Conservation (phyloP, 306 rosid genomes). For the Corylus heterophylla region DNA sequence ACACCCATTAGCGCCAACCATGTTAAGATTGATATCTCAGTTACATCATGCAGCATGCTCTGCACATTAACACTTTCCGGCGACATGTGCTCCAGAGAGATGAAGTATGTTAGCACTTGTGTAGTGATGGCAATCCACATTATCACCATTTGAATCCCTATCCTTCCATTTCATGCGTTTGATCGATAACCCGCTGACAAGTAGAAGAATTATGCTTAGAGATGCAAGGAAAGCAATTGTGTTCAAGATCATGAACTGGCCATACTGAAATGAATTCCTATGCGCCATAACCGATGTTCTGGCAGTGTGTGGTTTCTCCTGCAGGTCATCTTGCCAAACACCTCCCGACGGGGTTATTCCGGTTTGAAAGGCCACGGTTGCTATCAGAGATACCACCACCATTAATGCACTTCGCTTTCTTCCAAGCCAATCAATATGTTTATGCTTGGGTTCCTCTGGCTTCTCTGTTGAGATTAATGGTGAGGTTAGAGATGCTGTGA, state of each 20-base stretch:
- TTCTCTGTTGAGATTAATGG: slow-evolving; percentile 23
- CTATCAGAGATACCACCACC: slow-evolving; percentile 40
- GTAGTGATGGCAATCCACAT: slow-evolving; percentile 41
- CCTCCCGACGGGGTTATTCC: slow-evolving; percentile 33
- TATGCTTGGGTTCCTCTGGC: neutral
- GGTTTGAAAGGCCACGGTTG: slow-evolving; percentile 34
- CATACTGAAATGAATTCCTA: neutral
- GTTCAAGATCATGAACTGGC: slow-evolving; percentile 26
- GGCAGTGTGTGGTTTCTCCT: slow-evolving; percentile 15
- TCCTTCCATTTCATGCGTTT: slow-evolving; percentile 15
- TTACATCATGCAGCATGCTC: slow-evolving; percentile 11
- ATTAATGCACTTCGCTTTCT: slow-evolving; percentile 36
- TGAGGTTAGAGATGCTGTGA: neutral
- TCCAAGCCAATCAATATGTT: slow-evolving; percentile 26
- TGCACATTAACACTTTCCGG: neutral
- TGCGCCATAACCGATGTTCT: slow-evolving; percentile 35
- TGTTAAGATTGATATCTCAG: slow-evolving; percentile 26
- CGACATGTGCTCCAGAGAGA: slow-evolving; percentile 20
- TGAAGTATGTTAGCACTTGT: slow-evolving; percentile 16
- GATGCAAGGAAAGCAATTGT: slow-evolving; percentile 32
- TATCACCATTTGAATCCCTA: slow-evolving; percentile 39
- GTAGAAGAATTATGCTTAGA: slow-evolving; percentile 31
- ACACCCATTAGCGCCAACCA: slow-evolving; percentile 27
- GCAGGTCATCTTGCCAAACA: slow-evolving; percentile 20
- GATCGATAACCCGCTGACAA: slow-evolving; percentile 35